Conservation (phyloP, 1,139 yeast species). For the Yamadazyma dendronema region DNA sequence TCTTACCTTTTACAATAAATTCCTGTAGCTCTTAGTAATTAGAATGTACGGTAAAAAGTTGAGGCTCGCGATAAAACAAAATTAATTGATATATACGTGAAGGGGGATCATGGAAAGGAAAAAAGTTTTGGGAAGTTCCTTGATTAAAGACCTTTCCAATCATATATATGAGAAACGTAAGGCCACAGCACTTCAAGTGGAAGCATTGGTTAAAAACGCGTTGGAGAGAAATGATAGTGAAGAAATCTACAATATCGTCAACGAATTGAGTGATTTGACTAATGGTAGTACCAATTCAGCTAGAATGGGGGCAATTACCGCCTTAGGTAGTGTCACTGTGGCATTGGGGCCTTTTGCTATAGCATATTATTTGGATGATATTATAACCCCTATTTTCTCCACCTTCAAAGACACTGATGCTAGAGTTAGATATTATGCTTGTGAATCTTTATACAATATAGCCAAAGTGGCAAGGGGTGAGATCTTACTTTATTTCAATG, state of each 20-base stretch:
- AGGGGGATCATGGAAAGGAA: slow-evolving; percentile 26
- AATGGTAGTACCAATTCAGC: slow-evolving; percentile 43
- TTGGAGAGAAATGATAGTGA: slow-evolving; percentile 66
- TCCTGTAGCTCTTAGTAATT: too few relatives aligned
- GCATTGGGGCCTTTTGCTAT: slow-evolving; percentile 50
- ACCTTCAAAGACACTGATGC: slow-evolving; percentile 98
- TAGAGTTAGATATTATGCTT: slow-evolving; percentile 92
- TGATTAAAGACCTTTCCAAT: slow-evolving; percentile 82
- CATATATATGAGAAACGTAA: slow-evolving; percentile 92
- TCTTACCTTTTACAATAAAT: too few relatives aligned
- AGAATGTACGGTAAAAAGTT: too few relatives aligned
- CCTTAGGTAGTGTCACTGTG: slow-evolving; percentile 49
- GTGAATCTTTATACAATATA: slow-evolving; percentile 93
- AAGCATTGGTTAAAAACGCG: slow-evolving; percentile 72
- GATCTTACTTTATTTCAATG: slow-evolving; percentile 85
- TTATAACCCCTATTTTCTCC: slow-evolving; percentile 89
- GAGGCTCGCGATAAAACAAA: not conserved
- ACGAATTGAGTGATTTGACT: slow-evolving; percentile 44
- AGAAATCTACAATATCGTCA: slow-evolving; percentile 54
- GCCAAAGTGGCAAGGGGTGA: slow-evolving; percentile 98
- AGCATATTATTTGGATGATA: slow-evolving; percentile 72
- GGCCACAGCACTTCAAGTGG: slow-evolving; percentile 89
- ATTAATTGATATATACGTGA: not conserved
- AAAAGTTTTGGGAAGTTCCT: slow-evolving; percentile 61
- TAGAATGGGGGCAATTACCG: slow-evolving; percentile 52